Conservation (phyloP, 2,329 filamentous ascomycete genomes). For the Pseudogymnoascus verrucosus region DNA sequence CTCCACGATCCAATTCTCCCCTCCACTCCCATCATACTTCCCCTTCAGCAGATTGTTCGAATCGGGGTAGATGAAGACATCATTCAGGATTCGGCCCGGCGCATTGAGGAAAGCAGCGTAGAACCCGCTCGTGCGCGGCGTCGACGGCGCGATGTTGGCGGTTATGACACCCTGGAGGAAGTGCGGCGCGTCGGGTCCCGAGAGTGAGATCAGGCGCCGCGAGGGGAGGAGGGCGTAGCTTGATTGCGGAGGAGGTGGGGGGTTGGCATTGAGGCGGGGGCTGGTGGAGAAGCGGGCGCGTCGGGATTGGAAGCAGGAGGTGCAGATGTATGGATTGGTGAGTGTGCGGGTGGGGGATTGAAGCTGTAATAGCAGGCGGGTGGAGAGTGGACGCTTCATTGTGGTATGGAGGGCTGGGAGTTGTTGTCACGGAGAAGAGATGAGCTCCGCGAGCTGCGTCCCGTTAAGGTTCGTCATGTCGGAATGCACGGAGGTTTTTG, state of each 20-base stretch:
- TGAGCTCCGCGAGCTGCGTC: neutral
- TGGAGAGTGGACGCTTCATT: constrained; percentile 18
- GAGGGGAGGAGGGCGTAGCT: constrained; percentile 54
- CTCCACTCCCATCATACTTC: constrained; percentile 18
- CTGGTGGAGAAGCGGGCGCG: constrained; percentile 9
- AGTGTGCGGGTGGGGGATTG: constrained; percentile 11
- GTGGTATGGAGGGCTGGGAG: neutral
- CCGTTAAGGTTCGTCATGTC: constrained; percentile 4
- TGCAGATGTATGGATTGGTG: constrained; percentile 19
- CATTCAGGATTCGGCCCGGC: constrained; percentile 73
- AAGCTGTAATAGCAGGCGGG: neutral
- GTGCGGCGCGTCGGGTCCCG: constrained; percentile 69
- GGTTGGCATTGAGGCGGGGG: constrained; percentile 13
- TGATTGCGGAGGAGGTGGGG: constrained; percentile 36
- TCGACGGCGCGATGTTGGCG: constrained; percentile 46
- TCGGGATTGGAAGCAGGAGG: constrained; percentile 16
- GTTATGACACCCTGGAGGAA: constrained; percentile 89
- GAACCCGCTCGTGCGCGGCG: constrained; percentile 42
- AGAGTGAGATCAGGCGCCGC: constrained; percentile 70
- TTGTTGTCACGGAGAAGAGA: neutral
- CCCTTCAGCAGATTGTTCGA: constrained; percentile 24
- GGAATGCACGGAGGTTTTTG: neutral
- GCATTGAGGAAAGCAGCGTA: constrained; percentile 85
- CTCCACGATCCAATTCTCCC: constrained; percentile 65
- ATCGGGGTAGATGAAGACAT: constrained; percentile 80